Evolutionary conservation across 768 basidiomycete genomes (phyloP), one percentile per base, ranked within the genome.

Genomic region (Psilocybe tampanensis): DNA sequence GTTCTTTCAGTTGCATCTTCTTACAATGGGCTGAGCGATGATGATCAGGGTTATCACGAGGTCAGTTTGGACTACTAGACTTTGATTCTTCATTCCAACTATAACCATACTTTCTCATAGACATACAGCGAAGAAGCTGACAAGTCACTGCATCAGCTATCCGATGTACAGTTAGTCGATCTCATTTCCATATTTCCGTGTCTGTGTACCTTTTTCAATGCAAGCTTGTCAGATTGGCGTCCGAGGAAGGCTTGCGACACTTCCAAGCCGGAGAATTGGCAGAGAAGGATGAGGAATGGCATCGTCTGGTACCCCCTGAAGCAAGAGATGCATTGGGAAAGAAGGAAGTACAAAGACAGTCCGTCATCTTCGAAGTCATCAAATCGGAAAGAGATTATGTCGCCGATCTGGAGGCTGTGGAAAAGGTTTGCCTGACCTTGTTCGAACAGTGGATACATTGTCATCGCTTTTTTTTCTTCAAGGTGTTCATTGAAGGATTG

Each of bases 301-400:
- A 90, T 64, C 76, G 81, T 26, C 83, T 94, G 8, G 89, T 95
- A 1, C 87, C 93, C 1, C 64, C 74, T n/a, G 84, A 84, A 63
- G 85, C 94, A 0, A 76, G 81, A 15, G 85, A 88, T 24, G 82
- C 86, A 0, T 72, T 98, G 2, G 86, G 88, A 22, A 85, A 87
- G 66, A 70, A 82, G 48, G 94, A 97, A 68, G 86, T 95, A 19
- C 84, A 89, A 56, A 81, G 95, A 44, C 95, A 98, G 69, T 90
- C 86, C 22, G 84, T 86, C 36, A 80, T 99, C 6, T 95, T 95
- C 63, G 95, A 98, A 68, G 74, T 96, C 21, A 87, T 98, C 71
- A 89, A 92, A 70, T 86, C 89, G 0, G 97, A 99, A 74, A 81
- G 86, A 60, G 89, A 94, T 58, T 98, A 97, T 68, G 89, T 94